Evolutionary conservation across 2,329 filamentous ascomycete genomes (phyloP).

Genomic region (Amesomyces nigricolor): DNA sequence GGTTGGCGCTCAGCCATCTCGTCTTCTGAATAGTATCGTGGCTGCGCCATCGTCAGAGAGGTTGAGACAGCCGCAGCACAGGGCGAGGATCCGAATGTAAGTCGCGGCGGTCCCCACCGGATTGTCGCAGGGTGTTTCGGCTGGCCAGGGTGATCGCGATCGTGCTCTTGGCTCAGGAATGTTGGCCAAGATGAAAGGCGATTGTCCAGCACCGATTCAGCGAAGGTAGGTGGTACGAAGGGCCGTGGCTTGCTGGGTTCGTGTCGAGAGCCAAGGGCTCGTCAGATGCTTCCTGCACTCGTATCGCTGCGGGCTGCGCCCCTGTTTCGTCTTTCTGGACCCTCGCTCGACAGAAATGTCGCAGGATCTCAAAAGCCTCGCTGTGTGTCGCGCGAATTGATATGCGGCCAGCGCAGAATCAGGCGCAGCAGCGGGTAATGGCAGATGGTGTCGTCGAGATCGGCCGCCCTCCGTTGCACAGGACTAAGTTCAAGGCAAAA

Average conservation of each 20-base stretch:
- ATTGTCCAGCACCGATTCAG: constrained; percentile 1
- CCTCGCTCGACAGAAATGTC: not conserved
- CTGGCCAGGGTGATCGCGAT: not conserved
- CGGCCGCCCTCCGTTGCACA: no score
- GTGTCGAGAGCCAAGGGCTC: constrained; percentile 1
- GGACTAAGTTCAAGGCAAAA: not conserved
- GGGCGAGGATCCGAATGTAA: not conserved
- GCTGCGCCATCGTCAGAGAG: constrained; percentile 19
- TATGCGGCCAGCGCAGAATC: not conserved
- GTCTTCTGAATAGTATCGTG: constrained; percentile 23
- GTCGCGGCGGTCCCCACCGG: not conserved
- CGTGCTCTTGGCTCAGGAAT: not conserved
- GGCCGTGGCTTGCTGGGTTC: constrained; percentile 5
- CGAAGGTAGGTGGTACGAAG: not conserved
- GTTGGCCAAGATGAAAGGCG: not conserved
- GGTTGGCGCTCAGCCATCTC: constrained; percentile 24
- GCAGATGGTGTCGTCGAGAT: not conserved
- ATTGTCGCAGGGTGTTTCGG: constrained; percentile 10
- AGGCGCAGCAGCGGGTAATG: not conserved
- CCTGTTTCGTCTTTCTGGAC: not conserved
- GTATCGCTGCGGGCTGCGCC: constrained; percentile 13
- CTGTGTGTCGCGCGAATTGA: not conserved
- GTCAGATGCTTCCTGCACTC: not conserved
- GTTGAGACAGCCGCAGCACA: constrained; percentile 13
- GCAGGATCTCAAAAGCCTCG: constrained; percentile 2